phyloP scores from a whole-genome alignment of 768 basidiomycete genomes.

The Zangia roseola region DNA sequence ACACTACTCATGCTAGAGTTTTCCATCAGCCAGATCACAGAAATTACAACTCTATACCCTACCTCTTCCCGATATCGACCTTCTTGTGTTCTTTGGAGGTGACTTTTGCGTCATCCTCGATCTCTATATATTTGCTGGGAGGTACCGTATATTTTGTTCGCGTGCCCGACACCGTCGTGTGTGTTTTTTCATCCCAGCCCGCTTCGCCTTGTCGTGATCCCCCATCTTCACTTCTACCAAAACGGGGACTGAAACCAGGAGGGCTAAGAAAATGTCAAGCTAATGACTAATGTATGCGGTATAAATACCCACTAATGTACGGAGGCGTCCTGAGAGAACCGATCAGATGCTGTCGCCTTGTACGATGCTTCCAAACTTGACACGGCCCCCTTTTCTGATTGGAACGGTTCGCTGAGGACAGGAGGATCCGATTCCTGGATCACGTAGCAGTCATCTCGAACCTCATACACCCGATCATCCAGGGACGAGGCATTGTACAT shows the following conservation, averaged over 20 bases:
- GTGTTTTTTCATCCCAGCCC: conserved; percentile 3
- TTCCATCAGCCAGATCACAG: not conserved
- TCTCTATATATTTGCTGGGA: conserved; percentile 12
- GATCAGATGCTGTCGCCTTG: not conserved
- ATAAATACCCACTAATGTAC: conserved; percentile 5
- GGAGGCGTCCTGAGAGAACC: not conserved
- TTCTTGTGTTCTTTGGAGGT: not conserved
- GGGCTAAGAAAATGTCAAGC: conserved; percentile 8
- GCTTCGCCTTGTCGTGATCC: not conserved
- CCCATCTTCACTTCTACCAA: not conserved
- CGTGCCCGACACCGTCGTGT: not conserved
- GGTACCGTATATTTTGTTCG: conserved; percentile 18
- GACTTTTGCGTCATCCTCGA: not conserved
- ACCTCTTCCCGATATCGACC: conserved; percentile 3
- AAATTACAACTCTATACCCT: not conserved
- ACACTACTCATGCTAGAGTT: not conserved
- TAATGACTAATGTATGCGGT: not conserved
- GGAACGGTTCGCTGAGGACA: not conserved
- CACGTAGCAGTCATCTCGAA: not conserved
- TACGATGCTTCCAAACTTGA: not conserved
- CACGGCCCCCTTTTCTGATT: not conserved
- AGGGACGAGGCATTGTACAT: not conserved
- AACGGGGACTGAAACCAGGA: not conserved
- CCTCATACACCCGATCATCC: not conserved
- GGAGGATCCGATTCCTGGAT: not conserved